A percentile compares a stretch with the other conserved stretches of the same genome.
These are phyloP conservation scores for Ascochyta clinopodiicola DNA, from an alignment of 2,329 filamentous ascomycete genomes.

Conservation along the genomic window DNA sequence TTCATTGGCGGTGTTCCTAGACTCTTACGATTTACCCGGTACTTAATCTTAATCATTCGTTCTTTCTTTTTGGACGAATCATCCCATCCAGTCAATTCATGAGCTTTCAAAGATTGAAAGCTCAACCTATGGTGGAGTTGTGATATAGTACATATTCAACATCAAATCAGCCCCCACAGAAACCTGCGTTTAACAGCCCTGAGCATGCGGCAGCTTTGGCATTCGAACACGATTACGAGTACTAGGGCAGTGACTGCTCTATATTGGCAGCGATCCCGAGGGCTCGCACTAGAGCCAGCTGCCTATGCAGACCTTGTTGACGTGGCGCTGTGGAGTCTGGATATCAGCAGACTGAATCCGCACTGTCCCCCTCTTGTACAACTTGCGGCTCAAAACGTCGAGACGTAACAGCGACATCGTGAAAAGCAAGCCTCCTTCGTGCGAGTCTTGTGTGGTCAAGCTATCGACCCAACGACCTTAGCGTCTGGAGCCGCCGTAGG, in stretches of 20 bases:
- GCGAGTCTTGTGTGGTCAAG: conserved; percentile 13
- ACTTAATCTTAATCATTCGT: conserved; percentile 12
- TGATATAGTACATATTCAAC: too few species aligned
- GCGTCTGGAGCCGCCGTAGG: not conserved
- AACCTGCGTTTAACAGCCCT: too few species aligned
- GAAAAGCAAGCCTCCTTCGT: conserved; percentile 1
- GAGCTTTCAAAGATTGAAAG: too few species aligned
- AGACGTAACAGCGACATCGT: conserved; percentile 16
- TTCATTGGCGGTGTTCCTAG: conserved; percentile 13
- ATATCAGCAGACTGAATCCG: not conserved
- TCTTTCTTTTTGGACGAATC: not conserved
- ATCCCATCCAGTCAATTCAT: not conserved
- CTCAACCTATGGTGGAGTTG: too few species aligned
- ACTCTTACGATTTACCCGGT: conserved; percentile 8
- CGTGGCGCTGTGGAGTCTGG: conserved; percentile 10
- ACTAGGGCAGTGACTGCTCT: too few species aligned
- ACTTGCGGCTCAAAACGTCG: conserved; percentile 22
- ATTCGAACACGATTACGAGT: too few species aligned
- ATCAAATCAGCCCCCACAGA: too few species aligned
- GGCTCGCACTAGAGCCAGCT: not conserved
- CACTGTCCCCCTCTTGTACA: conserved; percentile 5
- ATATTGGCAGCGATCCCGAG: too few species aligned
- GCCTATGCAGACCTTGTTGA: not conserved
- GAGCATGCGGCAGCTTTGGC: too few species aligned
- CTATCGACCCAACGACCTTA: conserved; percentile 6